Conservation (phyloP, 805 yeast species). For the Kuraishia cidri region DNA sequence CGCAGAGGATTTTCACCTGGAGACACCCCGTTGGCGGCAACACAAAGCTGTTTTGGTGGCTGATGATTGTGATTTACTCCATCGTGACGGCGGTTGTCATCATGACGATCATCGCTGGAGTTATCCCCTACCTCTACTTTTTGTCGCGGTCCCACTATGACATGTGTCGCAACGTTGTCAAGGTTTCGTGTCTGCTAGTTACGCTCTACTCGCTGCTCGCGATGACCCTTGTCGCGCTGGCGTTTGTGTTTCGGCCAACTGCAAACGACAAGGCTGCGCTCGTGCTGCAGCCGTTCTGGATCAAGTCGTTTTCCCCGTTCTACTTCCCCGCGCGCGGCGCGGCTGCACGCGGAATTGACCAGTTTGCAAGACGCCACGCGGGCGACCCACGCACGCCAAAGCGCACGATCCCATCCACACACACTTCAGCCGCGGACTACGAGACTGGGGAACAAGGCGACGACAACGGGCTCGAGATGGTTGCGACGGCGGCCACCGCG, state of each 20-base stretch:
- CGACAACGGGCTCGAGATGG: not conserved
- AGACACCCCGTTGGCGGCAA: conserved; percentile 67
- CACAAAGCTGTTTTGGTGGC: conserved; percentile 34
- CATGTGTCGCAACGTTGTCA: conserved; percentile 45
- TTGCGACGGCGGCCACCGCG: not conserved
- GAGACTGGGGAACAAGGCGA: not conserved
- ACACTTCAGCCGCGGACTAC: not conserved
- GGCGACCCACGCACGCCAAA: not conserved
- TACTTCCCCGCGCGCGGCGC: conserved; percentile 55
- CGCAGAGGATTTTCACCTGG: conserved; percentile 72
- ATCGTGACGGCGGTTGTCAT: conserved; percentile 48
- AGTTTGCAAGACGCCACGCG: conserved; percentile 8
- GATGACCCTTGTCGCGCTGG: conserved; percentile 33
- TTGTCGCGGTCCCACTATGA: conserved; percentile 31
- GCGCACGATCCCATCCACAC: not conserved
- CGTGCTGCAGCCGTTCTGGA: conserved; percentile 73
- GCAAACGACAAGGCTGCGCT: conserved; percentile 36
- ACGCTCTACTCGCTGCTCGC: conserved; percentile 47
- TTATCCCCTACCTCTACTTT: conserved; percentile 50
- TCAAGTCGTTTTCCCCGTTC: conserved; percentile 47
- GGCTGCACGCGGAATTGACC: conserved; percentile 18
- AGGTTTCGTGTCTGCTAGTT: conserved; percentile 39
- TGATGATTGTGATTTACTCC: conserved; percentile 40
- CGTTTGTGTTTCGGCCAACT: conserved; percentile 51
- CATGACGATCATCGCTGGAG: conserved; percentile 63